Evolutionary conservation across 495 filamentous ascomycete species (phyloP), one percentile per base, ranked within the genome.

Genomic region (Cercophora sp.): DNA sequence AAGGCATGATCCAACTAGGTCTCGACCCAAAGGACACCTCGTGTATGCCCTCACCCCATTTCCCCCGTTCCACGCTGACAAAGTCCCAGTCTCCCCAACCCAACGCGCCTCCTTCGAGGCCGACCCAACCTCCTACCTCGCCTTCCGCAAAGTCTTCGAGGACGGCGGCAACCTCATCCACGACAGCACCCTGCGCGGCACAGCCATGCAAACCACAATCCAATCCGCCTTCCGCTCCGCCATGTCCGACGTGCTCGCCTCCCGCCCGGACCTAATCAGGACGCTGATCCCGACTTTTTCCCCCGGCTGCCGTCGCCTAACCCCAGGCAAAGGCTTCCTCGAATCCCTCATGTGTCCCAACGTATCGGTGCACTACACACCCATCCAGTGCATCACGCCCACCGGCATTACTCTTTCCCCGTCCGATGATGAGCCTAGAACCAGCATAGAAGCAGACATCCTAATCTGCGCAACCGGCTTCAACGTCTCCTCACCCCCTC

Each of bases 381-480:
- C 62, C 4, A 87, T 88, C 60, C 47, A 70, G 2, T 56, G 60
- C 13, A 73, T 87, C 54, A 83, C 79, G 0, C 50, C 66, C 5
- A 71, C 83, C 32, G 55, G 69, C 10, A 75, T 77, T 4, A 66
- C 68, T 25, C 72, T 78, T 13, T 75, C 75, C 27, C 59, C 76
- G 10, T 54, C 68, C 40, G 5, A 8, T 3, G 2, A 39, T 19
- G 16, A 39, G 22, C 4, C 36, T 18, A 37, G 13, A 5, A 42
- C 39, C 16, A 64, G 79, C 1, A 18, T 26, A 26, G 32, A 37
- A 19, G 31, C 72, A 9, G 83, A 87, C 54, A 74, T 71, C 8
- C 70, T 84, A 9, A 77, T 88, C 59, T 88, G 84, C 65, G 79
- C 86, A 2, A 90, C 86, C 0, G 86, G 86, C 2, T 85, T 81